phyloP scores from a whole-genome alignment of 352 stramenopile species.

The Phytophthora pisi region DNA sequence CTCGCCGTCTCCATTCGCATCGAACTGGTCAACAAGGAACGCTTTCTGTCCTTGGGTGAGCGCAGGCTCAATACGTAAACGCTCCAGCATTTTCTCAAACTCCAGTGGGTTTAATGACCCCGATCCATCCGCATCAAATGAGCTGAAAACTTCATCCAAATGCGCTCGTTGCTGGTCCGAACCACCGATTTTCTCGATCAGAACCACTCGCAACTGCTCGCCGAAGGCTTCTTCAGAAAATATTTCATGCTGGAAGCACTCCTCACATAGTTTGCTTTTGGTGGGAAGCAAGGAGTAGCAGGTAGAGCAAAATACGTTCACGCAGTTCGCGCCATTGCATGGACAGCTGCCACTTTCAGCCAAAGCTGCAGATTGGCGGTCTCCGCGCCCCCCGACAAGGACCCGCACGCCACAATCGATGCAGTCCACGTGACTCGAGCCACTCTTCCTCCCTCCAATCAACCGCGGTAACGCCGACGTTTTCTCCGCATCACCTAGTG shows the following conservation, averaged over 20 bases:
- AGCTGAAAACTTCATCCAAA: conserved; percentile 58
- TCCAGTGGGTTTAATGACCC: conserved; percentile 61
- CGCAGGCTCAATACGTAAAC: conserved; percentile 57
- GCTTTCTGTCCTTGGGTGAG: conserved; percentile 54
- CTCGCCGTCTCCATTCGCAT: conserved; percentile 70
- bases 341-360: conserved; percentile 12
- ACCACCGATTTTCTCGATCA: conserved; percentile 71
- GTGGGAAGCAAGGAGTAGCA: conserved; percentile 57
- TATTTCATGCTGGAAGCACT: conserved; percentile 77
- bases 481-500: conserved; percentile 61
- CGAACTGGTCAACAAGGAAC: conserved; percentile 68
- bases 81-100: conserved; percentile 56
- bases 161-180: conserved; percentile 39
- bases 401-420: conserved; percentile 59
- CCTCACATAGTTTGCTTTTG: conserved; percentile 69
- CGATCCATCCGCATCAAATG: conserved; percentile 67
- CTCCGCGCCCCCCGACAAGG: conserved; percentile 37
- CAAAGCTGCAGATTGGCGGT: neutral
- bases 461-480: conserved; percentile 57
- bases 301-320: conserved; percentile 57
- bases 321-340: conserved; percentile 65
- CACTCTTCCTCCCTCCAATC: conserved; percentile 78
- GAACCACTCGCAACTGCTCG: conserved; percentile 58
- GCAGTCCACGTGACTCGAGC: conserved; percentile 59
- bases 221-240: conserved; percentile 52